Evolutionary conservation across 1,284 basidiomycete genomes (phyloP).

Genomic region (Sanguinoderma infundibulare): DNA sequence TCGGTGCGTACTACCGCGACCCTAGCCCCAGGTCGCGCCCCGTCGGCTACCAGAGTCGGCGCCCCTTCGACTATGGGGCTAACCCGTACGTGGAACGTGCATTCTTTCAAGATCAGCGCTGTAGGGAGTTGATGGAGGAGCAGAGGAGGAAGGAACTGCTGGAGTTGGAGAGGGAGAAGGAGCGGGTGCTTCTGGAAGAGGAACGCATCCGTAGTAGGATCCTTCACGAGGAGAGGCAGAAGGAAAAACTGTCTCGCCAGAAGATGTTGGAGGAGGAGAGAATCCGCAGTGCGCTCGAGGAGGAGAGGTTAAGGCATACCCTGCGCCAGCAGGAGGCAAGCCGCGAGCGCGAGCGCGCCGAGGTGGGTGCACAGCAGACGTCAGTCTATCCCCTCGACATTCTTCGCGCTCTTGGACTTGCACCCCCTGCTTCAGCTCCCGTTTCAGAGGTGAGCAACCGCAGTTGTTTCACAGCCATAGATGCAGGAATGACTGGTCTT

Average conservation of each 20-base stretch:
- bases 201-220: conserved; percentile 25
- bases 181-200: conserved; percentile 28
- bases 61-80: conserved; percentile 10
- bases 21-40: conserved; percentile 7
- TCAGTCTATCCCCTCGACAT: conserved; percentile 25
- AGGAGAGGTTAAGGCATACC: conserved; percentile 18
- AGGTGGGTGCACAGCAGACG: conserved; percentile 14
- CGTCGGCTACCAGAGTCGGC: conserved; percentile 1
- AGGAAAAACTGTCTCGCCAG: conserved; percentile 30
- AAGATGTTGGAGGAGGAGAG: conserved; percentile 23
- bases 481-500: background rate
- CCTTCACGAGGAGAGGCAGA: conserved; percentile 28
- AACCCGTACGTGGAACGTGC: conserved; percentile 25
- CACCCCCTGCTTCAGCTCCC: conserved; percentile 8
- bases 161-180: conserved; percentile 30
- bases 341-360: conserved; percentile 16
- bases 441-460: conserved; percentile 17
- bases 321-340: conserved; percentile 21
- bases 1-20: conserved; percentile 8
- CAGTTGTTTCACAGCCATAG: too few relatives aligned
- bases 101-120: conserved; percentile 25
- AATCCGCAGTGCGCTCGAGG: conserved; percentile 18
- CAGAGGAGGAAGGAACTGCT: conserved; percentile 25
- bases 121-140: conserved; percentile 24
- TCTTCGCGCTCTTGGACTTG: conserved; percentile 28